These are phyloP conservation scores for Cavenderia fasciculata DNA, from an alignment of 78 protist genomes.

Conservation along the genomic window DNA sequence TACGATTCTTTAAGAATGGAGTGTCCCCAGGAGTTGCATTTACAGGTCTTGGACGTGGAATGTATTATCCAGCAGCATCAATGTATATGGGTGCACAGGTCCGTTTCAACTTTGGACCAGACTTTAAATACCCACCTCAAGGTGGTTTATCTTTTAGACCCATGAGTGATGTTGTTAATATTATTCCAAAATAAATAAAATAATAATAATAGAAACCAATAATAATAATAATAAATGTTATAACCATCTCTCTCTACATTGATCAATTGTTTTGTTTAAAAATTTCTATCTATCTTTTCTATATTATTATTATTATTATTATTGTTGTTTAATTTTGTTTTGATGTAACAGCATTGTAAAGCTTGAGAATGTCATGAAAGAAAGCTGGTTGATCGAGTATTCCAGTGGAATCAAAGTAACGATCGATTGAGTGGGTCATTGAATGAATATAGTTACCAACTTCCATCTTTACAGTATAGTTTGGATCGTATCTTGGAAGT, in stretches of 20 bases:
- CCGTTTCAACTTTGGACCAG: conserved; percentile 75
- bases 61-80: conserved; percentile 73
- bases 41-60: conserved; percentile 18
- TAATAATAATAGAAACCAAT: too few relatives aligned
- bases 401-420: conserved; percentile 40
- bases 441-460: conserved; percentile 5
- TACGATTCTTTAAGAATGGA: conserved; percentile 75
- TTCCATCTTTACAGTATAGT: conserved; percentile 41
- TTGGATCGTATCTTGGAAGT: conserved; percentile 51
- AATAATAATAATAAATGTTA: too few relatives aligned
- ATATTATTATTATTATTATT: not conserved
- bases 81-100: conserved; percentile 62
- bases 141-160: conserved; percentile 16
- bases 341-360: not conserved
- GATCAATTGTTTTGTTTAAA: too few relatives aligned
- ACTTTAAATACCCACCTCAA: conserved; percentile 62
- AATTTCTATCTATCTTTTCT: too few relatives aligned
- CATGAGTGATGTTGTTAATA: conserved; percentile 1
- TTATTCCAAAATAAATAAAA: too few relatives aligned
- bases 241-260: too few relatives aligned
- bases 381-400: conserved; percentile 7
- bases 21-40: conserved; percentile 60
- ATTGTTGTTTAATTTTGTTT: not conserved
- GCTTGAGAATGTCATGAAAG: conserved; percentile 15
- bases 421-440: conserved; percentile 26